Percentiles rank a stretch among this genome's conserved stretches.
These are phyloP conservation scores for Phylloporus sp. DNA, from an alignment of 768 basidiomycete species.

Conservation along the genomic window DNA sequence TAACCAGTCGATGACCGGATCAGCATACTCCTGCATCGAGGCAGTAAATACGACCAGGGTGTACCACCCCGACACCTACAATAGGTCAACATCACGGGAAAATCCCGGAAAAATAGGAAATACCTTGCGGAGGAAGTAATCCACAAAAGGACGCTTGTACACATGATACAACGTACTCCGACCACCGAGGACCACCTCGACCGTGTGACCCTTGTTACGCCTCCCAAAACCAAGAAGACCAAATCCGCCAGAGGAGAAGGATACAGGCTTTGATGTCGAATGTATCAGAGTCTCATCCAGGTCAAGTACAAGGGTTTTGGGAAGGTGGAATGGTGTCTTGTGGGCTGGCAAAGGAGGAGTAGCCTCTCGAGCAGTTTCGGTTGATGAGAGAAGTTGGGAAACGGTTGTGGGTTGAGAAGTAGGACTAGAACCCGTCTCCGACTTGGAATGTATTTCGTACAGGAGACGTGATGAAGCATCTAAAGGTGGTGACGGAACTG, in stretches of 20 bases:
- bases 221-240: conserved; percentile 60
- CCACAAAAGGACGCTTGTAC: conserved; percentile 96
- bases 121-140: conserved; percentile 90
- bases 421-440: conserved; percentile 9
- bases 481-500: conserved; percentile 19
- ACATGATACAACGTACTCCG: conserved; percentile 93
- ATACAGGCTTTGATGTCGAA: conserved; percentile 82
- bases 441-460: conserved; percentile 6
- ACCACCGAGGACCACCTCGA: conserved; percentile 89
- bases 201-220: conserved; percentile 73
- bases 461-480: conserved; percentile 12
- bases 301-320: conserved; percentile 95
- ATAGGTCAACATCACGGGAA: conserved; percentile 5
- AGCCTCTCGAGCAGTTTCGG: conserved; percentile 37
- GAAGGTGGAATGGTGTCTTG: conserved; percentile 72
- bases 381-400: conserved; percentile 15
- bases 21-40: conserved; percentile 98
- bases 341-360: conserved; percentile 49
- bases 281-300: conserved; percentile 98
- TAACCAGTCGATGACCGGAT: conserved; percentile 99
- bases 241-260: conserved; percentile 43
- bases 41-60: conserved; percentile 98
- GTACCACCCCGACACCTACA: conserved; percentile 97
- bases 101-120: conserved; percentile 15
- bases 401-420: conserved; percentile 10